These are phyloP conservation scores for Sanghuangporus weigelae DNA, from an alignment of 1,284 basidiomycete genomes.

Conservation along the genomic window DNA sequence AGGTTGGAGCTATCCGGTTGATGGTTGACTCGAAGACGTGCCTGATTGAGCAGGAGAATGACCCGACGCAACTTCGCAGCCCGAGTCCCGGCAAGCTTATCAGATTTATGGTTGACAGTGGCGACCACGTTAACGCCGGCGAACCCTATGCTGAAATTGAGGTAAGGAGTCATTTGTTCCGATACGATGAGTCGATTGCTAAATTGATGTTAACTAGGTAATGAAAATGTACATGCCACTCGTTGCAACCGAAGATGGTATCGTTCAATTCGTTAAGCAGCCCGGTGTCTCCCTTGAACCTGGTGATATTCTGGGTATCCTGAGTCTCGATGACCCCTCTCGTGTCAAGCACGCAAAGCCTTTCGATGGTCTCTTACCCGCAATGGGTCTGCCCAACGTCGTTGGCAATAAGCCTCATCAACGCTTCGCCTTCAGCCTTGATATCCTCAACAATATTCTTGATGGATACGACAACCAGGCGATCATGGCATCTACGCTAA, in stretches of 20 bases:
- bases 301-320: constrained; percentile 97
- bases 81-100: constrained; percentile 97
- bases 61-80: constrained; percentile 94
- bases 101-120: constrained; percentile 92
- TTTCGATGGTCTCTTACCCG: constrained; percentile 89
- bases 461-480: constrained; percentile 94
- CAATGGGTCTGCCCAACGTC: constrained; percentile 82
- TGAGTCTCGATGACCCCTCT: constrained; percentile 93
- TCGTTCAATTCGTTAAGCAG: constrained; percentile 97
- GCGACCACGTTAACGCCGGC: constrained; percentile 94
- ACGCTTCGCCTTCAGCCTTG: constrained; percentile 71
- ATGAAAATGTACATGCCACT: constrained; percentile 99
- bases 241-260: constrained; percentile 92
- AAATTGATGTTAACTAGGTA: constrained; percentile 44
- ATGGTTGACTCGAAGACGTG: constrained; percentile 98
- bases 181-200: constrained; percentile 19
- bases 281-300: constrained; percentile 94
- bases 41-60: constrained; percentile 98
- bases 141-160: constrained; percentile 99
- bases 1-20: constrained; percentile 90
- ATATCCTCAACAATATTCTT: constrained; percentile 87
- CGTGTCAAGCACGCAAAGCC: constrained; percentile 99
- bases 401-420: constrained; percentile 92
- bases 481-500: constrained; percentile 77
- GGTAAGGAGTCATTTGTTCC: constrained; percentile 36